Evolutionary conservation across 441 rosid genomes (phyloP), one percentile per base, ranked within the genome.

Genomic region (Raphanus hybrid): DNA sequence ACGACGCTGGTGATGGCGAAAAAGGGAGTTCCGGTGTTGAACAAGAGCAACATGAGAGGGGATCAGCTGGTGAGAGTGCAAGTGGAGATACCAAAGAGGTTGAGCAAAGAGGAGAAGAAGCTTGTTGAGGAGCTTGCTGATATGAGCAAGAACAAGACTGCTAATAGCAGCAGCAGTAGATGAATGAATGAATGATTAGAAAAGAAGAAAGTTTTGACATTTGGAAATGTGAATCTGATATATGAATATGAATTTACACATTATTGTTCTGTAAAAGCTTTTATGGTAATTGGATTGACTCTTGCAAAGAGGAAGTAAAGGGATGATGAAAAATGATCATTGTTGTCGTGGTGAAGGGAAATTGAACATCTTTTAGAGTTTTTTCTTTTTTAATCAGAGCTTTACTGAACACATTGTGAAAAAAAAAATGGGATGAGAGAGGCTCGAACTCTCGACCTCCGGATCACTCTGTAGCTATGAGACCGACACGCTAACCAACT

Each of bases 401-500:
- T 29, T 29, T 3, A 29, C 34, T 29, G 34, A n/a, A n/a, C n/a
- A n/a, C n/a, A n/a, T n/a, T n/a, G 32, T 23, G 26, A 1, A 23
- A 23, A 23, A 23, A n/a, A n/a, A n/a, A n/a, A n/a, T 87, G 96
- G 92, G 93, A 91, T 83, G 96, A 87, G 97, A 90, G 92, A 89
- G 87, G 87, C 88, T 88, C 89, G 90, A 91, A 90, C 99, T 88
- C 92, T 87, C 92, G 94, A 95, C 94, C 98, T 88, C 92, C 90
- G 89, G 96, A 90, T 89, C 0, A 84, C 99, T 88, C 91, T 60
- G 4, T 1, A 78, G 95, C 90, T 87, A 92, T 94, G 97, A 94
- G 98, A 96, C 98, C 96, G 89, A 92, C 96, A 91, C 97, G 96
- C 93, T 90, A 94, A 90, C 99, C 98, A 94, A 88, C 96, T 89